A percentile compares a stretch with the other conserved stretches of the same genome.
Evolutionary conservation across 2,329 filamentous ascomycete genomes (phyloP).

Genomic region (Fusarium newnesense): DNA sequence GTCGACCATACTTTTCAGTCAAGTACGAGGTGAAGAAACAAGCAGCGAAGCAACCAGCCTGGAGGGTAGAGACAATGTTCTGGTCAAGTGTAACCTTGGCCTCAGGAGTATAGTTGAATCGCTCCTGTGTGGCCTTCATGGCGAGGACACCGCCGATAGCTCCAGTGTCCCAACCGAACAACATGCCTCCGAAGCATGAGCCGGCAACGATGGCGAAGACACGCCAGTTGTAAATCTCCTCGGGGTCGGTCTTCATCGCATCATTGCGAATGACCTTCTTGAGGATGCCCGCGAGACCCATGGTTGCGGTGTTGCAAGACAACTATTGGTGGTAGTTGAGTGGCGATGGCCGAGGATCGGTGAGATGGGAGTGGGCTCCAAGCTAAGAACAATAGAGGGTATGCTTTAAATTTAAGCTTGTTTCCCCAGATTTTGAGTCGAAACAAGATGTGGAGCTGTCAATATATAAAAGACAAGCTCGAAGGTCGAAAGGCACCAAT

Average conservation of each 20-base stretch:
- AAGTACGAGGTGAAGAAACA: conserved; percentile 66
- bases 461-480: conserved; percentile 3
- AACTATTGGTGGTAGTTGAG: not conserved
- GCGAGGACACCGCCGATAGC: conserved; percentile 75
- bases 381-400: conserved; percentile 2
- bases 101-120: conserved; percentile 49
- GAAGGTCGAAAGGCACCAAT: conserved; percentile 16
- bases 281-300: conserved; percentile 58
- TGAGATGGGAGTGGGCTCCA: not conserved
- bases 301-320: conserved; percentile 40
- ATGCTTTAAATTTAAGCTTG: conserved; percentile 37
- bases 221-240: conserved; percentile 76
- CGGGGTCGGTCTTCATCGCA: conserved; percentile 74
- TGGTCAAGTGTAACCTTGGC: conserved; percentile 65
- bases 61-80: conserved; percentile 76
- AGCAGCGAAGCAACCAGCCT: conserved; percentile 74
- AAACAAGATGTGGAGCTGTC: conserved; percentile 14
- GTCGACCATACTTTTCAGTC: conserved; percentile 66
- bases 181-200: conserved; percentile 73
- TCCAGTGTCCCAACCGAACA: conserved; percentile 66
- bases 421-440: conserved; percentile 22
- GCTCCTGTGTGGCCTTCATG: conserved; percentile 65
- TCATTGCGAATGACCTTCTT: conserved; percentile 73
- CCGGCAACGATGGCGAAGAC: conserved; percentile 72
- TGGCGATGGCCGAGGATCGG: conserved; percentile 10